These are phyloP conservation scores for Apiospora kogelbergensis DNA, from an alignment of 2,329 filamentous ascomycete species.

Conservation along the genomic window DNA sequence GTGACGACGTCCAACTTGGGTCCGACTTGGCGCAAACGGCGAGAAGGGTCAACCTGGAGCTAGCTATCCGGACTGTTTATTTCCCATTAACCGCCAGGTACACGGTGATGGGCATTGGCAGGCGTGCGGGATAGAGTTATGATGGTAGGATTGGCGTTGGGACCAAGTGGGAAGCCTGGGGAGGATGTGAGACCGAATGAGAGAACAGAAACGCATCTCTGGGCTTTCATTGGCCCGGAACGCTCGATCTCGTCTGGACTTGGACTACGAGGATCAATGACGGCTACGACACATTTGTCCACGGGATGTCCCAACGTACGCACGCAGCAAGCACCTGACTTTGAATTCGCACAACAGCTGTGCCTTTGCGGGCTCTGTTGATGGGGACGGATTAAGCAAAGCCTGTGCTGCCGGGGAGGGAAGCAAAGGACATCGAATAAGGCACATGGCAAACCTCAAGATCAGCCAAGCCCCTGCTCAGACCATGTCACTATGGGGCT, in stretches of 20 bases:
- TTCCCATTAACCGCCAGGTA: conserved; percentile 4
- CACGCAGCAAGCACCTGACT: background rate
- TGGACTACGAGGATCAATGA: background rate
- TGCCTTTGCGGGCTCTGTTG: background rate
- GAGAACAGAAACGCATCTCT: conserved; percentile 2
- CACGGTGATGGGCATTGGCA: background rate
- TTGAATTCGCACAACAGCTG: background rate
- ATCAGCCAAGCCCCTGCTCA: background rate
- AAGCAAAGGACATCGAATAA: background rate
- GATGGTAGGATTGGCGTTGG: conserved; percentile 3
- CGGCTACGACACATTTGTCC: background rate
- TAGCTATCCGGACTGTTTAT: background rate
- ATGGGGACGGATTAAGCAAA: background rate
- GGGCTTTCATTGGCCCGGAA: background rate
- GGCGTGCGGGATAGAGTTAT: conserved; percentile 2
- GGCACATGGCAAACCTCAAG: background rate
- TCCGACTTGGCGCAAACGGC: background rate
- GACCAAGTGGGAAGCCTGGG: conserved; percentile 6
- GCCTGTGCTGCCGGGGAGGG: too few relatives aligned
- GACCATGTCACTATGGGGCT: background rate
- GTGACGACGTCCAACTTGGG: background rate
- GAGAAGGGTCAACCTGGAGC: background rate
- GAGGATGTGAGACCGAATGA: background rate
- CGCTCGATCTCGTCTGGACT: background rate
- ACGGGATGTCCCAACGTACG: background rate